Evolutionary conservation across 768 basidiomycete genomes (phyloP), one percentile per base, ranked within the genome.

Genomic region (Tricholoma flavovirens): DNA sequence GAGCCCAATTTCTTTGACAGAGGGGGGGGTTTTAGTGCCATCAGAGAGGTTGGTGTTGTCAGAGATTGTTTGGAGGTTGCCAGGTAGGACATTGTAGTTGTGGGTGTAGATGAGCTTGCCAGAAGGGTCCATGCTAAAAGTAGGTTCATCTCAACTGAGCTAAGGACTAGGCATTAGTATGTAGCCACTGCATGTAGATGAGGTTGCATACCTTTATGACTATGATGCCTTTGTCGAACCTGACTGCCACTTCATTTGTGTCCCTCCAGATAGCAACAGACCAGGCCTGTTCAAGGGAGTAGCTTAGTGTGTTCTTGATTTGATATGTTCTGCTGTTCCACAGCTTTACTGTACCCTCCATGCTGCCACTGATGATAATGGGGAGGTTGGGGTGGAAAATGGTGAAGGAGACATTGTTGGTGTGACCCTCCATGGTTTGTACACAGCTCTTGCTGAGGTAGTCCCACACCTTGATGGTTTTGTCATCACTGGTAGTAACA

Each of bases 241-340:
- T 97, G 43, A 98, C 81, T 0, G 93, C 96, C 12, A 98, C 84
- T 61, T 98, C 95, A 70, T 98, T 99, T 9, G 90, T 86, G 56
- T 81, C 83, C 66, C 78, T 88, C 33, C 86, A 83, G 55, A 97
- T 81, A 0, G 91, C 79, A 51, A 93, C 81, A 68, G 93, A 98
- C 97, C 97, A 99, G 6, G 92, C 91, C 26, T 96, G 83, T 74
- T 98, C 97, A 50, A 99, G 74, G 0, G 91, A 92, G 66, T 98
- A 99, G 71, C 86, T 94, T 49, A 98, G 75, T 4, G 97, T 98
- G 68, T 95, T 98, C 72, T 98, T 97, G 40, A 99, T 77, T 9
- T 96, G 78, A 69, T 98, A 99, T 1, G 97, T 98, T 5, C 88
- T 88, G 45, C 90, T 88, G 66, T 98, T 96, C 97, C 97, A 99